Percentiles rank a stretch among this genome's conserved stretches.
phyloP scores from a whole-genome alignment of 2,329 filamentous ascomycete species.

The Neodidymelliopsis sp. region DNA sequence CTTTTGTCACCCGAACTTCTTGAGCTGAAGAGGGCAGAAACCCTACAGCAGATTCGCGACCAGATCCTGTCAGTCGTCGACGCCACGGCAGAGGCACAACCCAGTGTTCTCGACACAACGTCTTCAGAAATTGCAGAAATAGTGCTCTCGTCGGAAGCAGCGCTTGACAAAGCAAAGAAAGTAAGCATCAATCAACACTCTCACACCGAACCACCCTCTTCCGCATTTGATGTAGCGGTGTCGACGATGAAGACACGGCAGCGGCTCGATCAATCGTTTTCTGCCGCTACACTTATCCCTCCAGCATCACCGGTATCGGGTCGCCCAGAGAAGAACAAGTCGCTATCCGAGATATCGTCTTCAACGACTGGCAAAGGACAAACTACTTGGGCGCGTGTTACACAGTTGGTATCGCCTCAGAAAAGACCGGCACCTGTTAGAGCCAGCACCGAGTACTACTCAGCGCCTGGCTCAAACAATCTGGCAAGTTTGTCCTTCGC shows the following conservation, averaged over 20 bases:
- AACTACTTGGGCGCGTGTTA: constrained; percentile 35
- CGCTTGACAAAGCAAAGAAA: constrained; percentile 48
- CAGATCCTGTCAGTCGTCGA: constrained; percentile 43
- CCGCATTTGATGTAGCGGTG: constrained; percentile 32
- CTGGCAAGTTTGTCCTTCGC: constrained; percentile 45
- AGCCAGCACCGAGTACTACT: constrained; percentile 27
- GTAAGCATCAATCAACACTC: constrained; percentile 44
- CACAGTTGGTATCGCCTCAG: constrained; percentile 32
- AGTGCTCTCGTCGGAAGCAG: constrained; percentile 42
- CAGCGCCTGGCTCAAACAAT: constrained; percentile 20
- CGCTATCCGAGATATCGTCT: constrained; percentile 30
- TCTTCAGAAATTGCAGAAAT: constrained; percentile 47
- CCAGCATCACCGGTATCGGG: constrained; percentile 18
- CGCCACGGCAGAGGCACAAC: constrained; percentile 42
- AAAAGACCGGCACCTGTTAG: constrained; percentile 25
- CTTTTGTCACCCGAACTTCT: constrained; percentile 43
- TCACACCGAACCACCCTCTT: constrained; percentile 27
- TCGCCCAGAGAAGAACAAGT: constrained; percentile 22
- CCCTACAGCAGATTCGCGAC: constrained; percentile 42
- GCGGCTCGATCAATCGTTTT: constrained; percentile 29
- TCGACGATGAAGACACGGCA: constrained; percentile 28
- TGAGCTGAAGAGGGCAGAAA: constrained; percentile 42
- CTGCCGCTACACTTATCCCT: constrained; percentile 33
- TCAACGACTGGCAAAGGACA: constrained; percentile 33
- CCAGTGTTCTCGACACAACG: constrained; percentile 40